Evolutionary conservation across 192 early-diverging fungal species (phyloP), one percentile per base, ranked within the genome.

Genomic region (Geranomyces variabilis): DNA sequence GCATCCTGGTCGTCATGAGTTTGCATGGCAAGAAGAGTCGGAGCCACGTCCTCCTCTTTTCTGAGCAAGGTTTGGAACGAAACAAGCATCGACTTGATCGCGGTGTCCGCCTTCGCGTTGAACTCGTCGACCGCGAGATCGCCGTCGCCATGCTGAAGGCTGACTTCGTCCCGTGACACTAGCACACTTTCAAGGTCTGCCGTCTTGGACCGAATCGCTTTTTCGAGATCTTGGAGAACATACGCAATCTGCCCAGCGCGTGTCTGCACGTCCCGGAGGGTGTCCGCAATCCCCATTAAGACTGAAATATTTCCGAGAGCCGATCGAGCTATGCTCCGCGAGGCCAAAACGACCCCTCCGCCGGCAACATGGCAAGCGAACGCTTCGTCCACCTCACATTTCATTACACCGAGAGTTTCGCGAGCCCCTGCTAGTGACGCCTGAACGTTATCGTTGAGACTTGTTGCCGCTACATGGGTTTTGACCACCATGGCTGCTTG

Each of bases 11-110:
- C 72, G 26, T 71, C 63, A 15, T 79, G 77, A 8, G 76, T 81
- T 36, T 19, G 17, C 30, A 55, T 19, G n/a, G 58, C 14, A 15
- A 7, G 21, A 12, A 33, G 21, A 4, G 29, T 47, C 28, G 67
- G 9, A 12, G 30, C 26, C 28, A 14, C 68, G n/a, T n/a, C 21
- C 7, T 67, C 53, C n/a, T 63, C 60, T 33, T 64, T 41, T n/a
- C 70, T 64, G 9, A 30, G 22, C 33, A 83, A 45, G 29, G 75
- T 78, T 69, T 84, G 80, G 36, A 82, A 79, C 13, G 75, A 65
- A 22, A 87, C 67, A 10, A 85, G 63, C 24, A 81, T 77, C 0
- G 67, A 59, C 45, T 84, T 83, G 26, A 88, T 75, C 19, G 79
- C 63, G 22, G 33, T 59, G 44, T 84, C 70, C 21, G 28, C 47